These are phyloP conservation scores for Tarenaya hassleriana DNA, from an alignment of 345 rosid genomes.

Conservation along the genomic window DNA sequence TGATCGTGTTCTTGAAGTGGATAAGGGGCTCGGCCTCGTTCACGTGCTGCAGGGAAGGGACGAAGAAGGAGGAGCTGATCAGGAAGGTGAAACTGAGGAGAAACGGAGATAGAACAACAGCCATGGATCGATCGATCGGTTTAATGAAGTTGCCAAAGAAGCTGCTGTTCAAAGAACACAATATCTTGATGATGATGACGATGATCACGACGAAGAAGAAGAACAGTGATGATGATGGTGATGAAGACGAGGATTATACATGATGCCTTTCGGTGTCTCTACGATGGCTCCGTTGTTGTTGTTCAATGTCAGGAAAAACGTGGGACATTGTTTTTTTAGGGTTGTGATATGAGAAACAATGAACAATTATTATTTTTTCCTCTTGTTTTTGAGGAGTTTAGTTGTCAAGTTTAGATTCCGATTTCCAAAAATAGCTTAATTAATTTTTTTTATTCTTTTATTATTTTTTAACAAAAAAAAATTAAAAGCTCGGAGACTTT, in stretches of 20 bases:
- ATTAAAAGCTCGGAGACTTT: not conserved
- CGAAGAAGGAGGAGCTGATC: constrained; percentile 17
- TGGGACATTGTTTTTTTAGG: constrained; percentile 30
- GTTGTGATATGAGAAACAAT: constrained; percentile 14
- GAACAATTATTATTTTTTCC: too few relatives aligned
- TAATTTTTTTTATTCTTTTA: not conserved
- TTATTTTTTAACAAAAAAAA: too few relatives aligned
- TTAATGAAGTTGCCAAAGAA: too few relatives aligned
- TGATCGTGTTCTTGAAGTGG: constrained; percentile 11
- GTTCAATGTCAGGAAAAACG: constrained; percentile 16
- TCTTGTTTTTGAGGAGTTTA: constrained; percentile 9
- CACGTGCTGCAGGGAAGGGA: constrained; percentile 26
- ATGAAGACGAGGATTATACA: constrained; percentile 8
- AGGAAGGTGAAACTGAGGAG: not conserved
- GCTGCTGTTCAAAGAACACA: too few relatives aligned
- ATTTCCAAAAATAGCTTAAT: constrained; percentile 24
- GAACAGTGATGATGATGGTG: constrained; percentile 7
- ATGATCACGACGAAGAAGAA: too few relatives aligned
- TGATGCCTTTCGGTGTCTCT: constrained; percentile 13
- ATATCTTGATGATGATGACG: too few relatives aligned
- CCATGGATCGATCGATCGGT: constrained; percentile 27
- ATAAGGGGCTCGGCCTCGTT: constrained; percentile 26
- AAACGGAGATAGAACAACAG: constrained; percentile 17
- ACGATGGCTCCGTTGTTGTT: constrained; percentile 27
- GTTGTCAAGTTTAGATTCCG: constrained; percentile 16